A percentile compares a stretch with the other conserved stretches of the same genome.
phyloP scores from a whole-genome alignment of 2,329 filamentous ascomycete species.

The Lasiodiplodia sp. region DNA sequence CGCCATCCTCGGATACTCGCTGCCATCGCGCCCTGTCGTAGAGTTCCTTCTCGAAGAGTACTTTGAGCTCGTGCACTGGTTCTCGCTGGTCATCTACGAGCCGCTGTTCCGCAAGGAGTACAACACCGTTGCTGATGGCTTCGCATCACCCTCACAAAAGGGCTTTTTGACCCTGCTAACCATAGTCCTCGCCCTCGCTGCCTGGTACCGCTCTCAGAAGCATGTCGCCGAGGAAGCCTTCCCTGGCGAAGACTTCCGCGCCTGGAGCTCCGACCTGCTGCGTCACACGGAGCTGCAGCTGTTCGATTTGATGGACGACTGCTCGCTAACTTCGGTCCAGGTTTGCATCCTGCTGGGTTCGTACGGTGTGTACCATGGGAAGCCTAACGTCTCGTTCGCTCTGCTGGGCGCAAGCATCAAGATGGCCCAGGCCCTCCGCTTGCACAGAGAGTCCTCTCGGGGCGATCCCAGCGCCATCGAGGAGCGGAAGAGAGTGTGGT shows the following conservation, averaged over 20 bases:
- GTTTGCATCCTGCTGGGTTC: slow-evolving; percentile 51
- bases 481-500: slow-evolving; percentile 51
- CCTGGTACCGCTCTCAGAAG: slow-evolving; percentile 48
- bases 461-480: slow-evolving; percentile 40
- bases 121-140: slow-evolving; percentile 43
- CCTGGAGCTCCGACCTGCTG: slow-evolving; percentile 34
- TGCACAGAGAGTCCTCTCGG: slow-evolving; percentile 42
- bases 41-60: slow-evolving; percentile 50
- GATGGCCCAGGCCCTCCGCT: slow-evolving; percentile 44
- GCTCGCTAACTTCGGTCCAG: slow-evolving; percentile 48
- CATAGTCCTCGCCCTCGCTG: slow-evolving; percentile 48
- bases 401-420: slow-evolving; percentile 49
- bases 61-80: slow-evolving; percentile 54
- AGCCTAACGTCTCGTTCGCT: slow-evolving; percentile 50
- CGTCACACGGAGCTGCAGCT: slow-evolving; percentile 45
- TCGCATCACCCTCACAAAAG: slow-evolving; percentile 44
- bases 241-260: slow-evolving; percentile 32
- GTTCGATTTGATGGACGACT: slow-evolving; percentile 52
- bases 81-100: slow-evolving; percentile 53
- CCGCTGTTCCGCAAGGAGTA: slow-evolving; percentile 49
- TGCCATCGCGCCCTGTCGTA: slow-evolving; percentile 42
- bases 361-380: slow-evolving; percentile 53
- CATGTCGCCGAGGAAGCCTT: slow-evolving; percentile 19
- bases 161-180: slow-evolving; percentile 49
- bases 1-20: slow-evolving; percentile 38